Evolutionary conservation across 805 yeast species (phyloP).

Genomic region (Saturnispora sekii): DNA sequence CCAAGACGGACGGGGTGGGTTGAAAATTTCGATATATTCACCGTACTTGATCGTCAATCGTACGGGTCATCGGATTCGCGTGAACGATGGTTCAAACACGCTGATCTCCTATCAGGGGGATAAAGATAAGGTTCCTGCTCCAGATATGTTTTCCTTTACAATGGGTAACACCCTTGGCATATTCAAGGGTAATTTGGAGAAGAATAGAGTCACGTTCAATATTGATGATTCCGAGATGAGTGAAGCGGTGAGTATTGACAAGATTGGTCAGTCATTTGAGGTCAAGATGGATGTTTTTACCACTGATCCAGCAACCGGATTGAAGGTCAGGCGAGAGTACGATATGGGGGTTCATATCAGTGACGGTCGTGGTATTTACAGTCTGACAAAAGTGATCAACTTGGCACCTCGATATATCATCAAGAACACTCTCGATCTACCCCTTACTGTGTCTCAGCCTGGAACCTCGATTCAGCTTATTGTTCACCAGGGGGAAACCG

Average conservation of each 20-base stretch:
- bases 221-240: constrained; percentile 68
- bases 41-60: constrained; percentile 80
- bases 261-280: constrained; percentile 73
- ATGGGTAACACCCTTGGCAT: constrained; percentile 31
- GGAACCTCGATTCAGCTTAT: constrained; percentile 44
- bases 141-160: constrained; percentile 78
- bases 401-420: constrained; percentile 77
- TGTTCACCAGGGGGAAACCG: constrained; percentile 37
- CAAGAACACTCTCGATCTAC: constrained; percentile 47
- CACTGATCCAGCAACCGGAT: background rate
- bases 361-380: constrained; percentile 83
- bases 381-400: constrained; percentile 65
- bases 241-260: constrained; percentile 71
- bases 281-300: constrained; percentile 31
- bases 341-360: constrained; percentile 64
- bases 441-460: constrained; percentile 53
- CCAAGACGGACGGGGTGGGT: constrained; percentile 42
- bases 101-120: constrained; percentile 30
- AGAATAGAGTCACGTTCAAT: constrained; percentile 55
- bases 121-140: constrained; percentile 32
- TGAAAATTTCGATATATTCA: constrained; percentile 61
- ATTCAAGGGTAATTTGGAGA: constrained; percentile 30
- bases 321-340: constrained; percentile 34
- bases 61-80: constrained; percentile 56
- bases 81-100: constrained; percentile 48